Conservation (phyloP, 441 rosid species). For the Lepidium campestre region DNA sequence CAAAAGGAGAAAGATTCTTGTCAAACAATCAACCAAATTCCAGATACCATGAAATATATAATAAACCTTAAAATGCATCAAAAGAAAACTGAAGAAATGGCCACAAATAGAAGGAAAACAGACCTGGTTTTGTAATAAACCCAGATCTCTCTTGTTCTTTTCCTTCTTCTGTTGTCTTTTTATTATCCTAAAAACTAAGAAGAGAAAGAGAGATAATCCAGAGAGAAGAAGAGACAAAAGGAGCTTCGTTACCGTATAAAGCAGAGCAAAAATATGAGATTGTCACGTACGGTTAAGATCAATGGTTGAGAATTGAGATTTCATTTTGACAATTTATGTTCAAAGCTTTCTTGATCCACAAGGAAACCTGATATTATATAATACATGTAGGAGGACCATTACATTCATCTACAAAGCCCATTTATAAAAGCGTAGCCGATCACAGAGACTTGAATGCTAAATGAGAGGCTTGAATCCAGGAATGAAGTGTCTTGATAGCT, state of each 20-base stretch:
- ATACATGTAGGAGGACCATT: not conserved
- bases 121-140: slow-evolving; percentile 27
- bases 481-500: slow-evolving; percentile 47
- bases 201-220: not conserved
- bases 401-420: not conserved
- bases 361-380: not conserved
- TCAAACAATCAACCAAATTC: slow-evolving; percentile 22
- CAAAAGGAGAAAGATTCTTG: slow-evolving; percentile 13
- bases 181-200: not conserved
- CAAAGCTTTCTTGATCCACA: not conserved
- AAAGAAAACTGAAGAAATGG: not conserved
- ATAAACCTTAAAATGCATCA: not conserved
- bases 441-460: not conserved
- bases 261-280: slow-evolving; percentile 6
- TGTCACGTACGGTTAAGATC: slow-evolving; percentile 3
- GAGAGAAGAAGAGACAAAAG: not conserved
- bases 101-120: not conserved
- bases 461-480: slow-evolving; percentile 49
- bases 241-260: slow-evolving; percentile 20
- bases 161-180: not conserved
- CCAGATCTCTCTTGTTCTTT: slow-evolving; percentile 23
- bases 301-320: slow-evolving; percentile 3
- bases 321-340: not conserved
- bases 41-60: not conserved
- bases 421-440: not conserved